Evolutionary conservation across 2,329 filamentous ascomycete species (phyloP), one percentile per base, ranked within the genome.

Genomic region (Pseudohalonectria lignicola): DNA sequence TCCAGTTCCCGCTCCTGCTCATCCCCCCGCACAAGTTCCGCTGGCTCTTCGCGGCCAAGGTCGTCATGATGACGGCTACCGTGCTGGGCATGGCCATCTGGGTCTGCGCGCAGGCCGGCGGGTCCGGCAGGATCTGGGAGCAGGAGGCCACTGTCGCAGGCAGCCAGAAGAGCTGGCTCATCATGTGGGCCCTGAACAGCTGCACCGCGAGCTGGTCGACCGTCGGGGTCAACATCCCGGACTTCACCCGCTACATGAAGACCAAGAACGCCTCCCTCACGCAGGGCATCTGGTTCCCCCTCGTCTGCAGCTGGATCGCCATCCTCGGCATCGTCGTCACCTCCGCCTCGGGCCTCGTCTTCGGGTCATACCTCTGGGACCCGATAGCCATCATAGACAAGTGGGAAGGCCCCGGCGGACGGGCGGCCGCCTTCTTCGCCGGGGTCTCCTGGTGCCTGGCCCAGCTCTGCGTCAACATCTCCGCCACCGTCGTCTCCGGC

Each of bases 251-350:
- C 5, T 67, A 64, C 43, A 55, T 60, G 6, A 51, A 44, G 25
- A 47, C 51, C 4, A 41, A 52, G 28, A 50, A 50, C 3, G 63
- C 59, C n/a, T 59, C 63, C 42, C 60, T 52, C 40, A 45, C 60
- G 18, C 60, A 65, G 44, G 54, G 64, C 9, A 61, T 59, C 1
- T 60, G 63, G 33, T 59, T 71, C 44, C 66, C 68, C 20, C 49
- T 66, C 16, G 59, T 71, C 21, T 66, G 67, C 41, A 67, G 63
- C 3, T 53, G 64, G 42, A 69, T 61, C 52, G 69, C 62, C 31
- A 46, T 68, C 3, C 56, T 73, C 42, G 76, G 76, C 23, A 76
- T 79, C 46, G 61, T 76, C 19, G 69, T 71, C 15, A 71, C 74
- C 0, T 72, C 70, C 0, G 72, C 74, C 9, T 64, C 64, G n/a